phyloP scores from a whole-genome alignment of 202 grass and related monocot species.

The Dendrocalamus latiflorus region DNA sequence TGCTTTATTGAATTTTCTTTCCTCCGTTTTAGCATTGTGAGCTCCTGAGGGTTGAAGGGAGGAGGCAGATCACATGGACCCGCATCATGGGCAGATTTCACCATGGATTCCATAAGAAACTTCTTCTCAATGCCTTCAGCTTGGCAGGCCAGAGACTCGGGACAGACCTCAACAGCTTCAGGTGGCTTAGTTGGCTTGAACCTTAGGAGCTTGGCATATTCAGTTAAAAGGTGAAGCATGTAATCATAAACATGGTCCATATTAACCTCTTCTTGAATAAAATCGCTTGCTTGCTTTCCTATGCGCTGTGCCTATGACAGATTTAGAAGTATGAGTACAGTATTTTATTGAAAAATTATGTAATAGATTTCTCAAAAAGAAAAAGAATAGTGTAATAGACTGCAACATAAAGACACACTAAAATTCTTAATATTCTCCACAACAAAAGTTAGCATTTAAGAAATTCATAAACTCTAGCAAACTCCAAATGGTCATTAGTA shows the following conservation, averaged over 20 bases:
- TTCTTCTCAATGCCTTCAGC: no score
- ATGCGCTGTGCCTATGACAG: no score
- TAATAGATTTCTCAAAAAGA: not conserved
- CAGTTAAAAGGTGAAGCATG: conserved; percentile 87
- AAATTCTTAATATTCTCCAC: not conserved
- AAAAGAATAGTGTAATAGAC: not conserved
- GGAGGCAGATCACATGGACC: no score
- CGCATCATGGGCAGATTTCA: no score
- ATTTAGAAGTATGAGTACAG: conserved; percentile 12
- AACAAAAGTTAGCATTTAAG: not conserved
- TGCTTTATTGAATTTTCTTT: no score
- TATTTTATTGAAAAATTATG: not conserved
- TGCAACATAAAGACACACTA: not conserved
- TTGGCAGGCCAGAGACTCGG: no score
- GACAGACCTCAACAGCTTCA: no score
- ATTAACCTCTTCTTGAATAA: conserved; percentile 58
- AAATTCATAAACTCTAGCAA: not conserved
- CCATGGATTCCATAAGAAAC: no score
- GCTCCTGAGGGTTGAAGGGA: no score
- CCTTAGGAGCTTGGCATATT: no score
- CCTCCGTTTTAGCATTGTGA: no score
- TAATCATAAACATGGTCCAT: conserved; percentile 84
- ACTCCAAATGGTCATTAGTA: not conserved
- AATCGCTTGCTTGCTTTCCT: conserved; percentile 65
- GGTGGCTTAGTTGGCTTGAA: no score